Evolutionary conservation across 176 grass and related monocot species (phyloP).

Genomic region (Rhynchospora pubera): DNA sequence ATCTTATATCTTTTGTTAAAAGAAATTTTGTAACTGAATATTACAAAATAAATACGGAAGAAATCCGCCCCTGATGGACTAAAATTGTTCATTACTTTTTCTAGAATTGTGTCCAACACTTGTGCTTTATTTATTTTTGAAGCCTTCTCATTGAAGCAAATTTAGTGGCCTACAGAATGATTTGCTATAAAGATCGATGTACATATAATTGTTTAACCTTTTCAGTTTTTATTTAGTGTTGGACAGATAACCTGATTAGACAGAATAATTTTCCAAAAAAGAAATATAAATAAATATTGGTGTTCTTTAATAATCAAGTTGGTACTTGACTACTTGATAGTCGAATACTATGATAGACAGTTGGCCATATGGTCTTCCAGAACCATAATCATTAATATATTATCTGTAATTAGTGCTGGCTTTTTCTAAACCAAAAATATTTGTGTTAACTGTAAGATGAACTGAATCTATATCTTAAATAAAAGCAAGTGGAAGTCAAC

Average conservation of each 20-base stretch:
- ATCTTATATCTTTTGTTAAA: not conserved
- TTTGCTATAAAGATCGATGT: not conserved
- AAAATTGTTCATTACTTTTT: not conserved
- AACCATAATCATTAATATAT: not conserved
- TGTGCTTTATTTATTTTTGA: not conserved
- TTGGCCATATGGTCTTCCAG: not conserved
- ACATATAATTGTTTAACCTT: not conserved
- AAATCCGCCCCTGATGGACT: not conserved
- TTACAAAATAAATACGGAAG: not conserved
- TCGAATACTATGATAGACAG: not conserved
- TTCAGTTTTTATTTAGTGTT: not conserved
- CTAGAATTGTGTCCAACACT: no score
- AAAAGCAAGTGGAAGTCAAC: slow-evolving; percentile 1
- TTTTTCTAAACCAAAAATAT: not conserved
- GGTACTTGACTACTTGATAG: no score
- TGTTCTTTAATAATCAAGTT: not conserved
- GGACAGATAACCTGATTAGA: not conserved
- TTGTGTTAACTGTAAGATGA: not conserved
- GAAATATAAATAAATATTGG: not conserved
- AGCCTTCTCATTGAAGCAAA: not conserved
- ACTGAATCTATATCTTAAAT: not conserved
- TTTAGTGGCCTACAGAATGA: no score
- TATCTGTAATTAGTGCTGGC: not conserved
- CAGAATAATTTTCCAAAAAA: not conserved
- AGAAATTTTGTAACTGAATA: not conserved